Conservation (phyloP, 2,329 filamentous ascomycete species). For the Botrytis aclada region DNA sequence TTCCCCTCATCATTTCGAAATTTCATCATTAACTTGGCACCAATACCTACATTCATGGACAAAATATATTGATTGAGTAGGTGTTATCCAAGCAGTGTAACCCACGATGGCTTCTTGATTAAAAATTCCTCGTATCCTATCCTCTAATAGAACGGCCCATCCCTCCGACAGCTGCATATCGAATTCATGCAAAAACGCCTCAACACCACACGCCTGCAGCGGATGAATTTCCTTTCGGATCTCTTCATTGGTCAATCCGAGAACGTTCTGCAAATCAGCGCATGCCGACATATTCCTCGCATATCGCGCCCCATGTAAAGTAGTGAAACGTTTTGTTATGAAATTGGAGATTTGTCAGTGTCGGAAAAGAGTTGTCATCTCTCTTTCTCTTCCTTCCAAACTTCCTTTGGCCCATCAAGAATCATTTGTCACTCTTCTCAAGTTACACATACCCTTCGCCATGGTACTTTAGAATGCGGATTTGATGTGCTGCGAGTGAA, state of each 20-base stretch:
- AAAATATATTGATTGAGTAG: not conserved
- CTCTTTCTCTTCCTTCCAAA: not conserved
- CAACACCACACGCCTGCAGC: slow-evolving; percentile 23
- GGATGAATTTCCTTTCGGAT: slow-evolving; percentile 8
- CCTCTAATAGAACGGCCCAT: slow-evolving; percentile 11
- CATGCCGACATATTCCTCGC: slow-evolving; percentile 20
- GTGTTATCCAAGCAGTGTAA: slow-evolving; percentile 1
- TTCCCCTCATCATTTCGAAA: slow-evolving; percentile 15
- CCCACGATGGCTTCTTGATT: slow-evolving; percentile 6
- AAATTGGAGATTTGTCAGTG: slow-evolving; percentile 18
- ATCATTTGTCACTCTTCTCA: not conserved
- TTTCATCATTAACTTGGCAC: slow-evolving; percentile 8
- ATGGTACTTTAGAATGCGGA: not conserved
- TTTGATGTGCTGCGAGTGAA: not conserved
- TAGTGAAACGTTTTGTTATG: slow-evolving; percentile 1
- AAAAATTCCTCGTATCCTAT: slow-evolving; percentile 1
- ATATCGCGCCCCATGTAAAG: slow-evolving; percentile 6
- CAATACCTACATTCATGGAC: not conserved
- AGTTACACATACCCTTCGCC: not conserved
- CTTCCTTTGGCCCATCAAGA: not conserved
- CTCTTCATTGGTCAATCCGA: slow-evolving; percentile 26
- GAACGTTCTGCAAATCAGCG: slow-evolving; percentile 25
- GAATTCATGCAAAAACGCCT: slow-evolving; percentile 31
- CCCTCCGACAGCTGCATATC: slow-evolving; percentile 13
- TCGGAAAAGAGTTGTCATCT: not conserved